These are phyloP conservation scores for Chlamydomonas schloesseri DNA, from an alignment of 139 green algal genomes.

Conservation along the genomic window DNA sequence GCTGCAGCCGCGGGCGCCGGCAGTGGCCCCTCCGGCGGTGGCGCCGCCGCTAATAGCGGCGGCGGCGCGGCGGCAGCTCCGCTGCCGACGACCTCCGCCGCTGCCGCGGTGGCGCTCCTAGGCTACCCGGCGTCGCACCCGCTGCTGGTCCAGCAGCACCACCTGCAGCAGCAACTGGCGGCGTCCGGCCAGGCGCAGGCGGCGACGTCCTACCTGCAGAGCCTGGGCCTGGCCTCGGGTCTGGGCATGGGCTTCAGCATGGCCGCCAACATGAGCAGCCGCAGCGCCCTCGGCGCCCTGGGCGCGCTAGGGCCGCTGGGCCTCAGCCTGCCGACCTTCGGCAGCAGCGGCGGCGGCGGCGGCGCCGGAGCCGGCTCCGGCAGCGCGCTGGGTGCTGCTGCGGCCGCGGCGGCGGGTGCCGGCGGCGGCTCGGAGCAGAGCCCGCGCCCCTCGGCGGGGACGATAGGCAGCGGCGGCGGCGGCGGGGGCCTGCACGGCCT, in stretches of 20 bases:
- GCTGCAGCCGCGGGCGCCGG: neutral
- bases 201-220: constrained; percentile 8
- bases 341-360: neutral
- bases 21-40: neutral
- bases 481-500: neutral
- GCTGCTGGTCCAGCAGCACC: constrained; percentile 30
- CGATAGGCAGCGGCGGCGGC: neutral
- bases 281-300: neutral
- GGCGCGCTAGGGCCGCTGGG: neutral
- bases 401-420: too few species aligned
- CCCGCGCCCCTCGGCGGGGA: constrained; percentile 6
- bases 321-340: neutral
- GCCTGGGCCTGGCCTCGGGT: neutral
- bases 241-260: neutral
- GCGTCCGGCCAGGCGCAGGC: neutral
- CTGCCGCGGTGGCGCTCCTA: neutral
- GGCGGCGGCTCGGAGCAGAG: neutral
- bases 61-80: neutral
- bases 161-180: constrained; percentile 18
- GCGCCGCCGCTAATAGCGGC: neutral
- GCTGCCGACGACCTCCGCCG: constrained; percentile 7
- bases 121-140: neutral
- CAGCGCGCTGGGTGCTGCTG: too few species aligned
- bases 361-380: too few species aligned
- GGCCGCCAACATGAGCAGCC: neutral